Conservation (phyloP, 1,139 yeast genomes). For the Diutina rugosa region DNA sequence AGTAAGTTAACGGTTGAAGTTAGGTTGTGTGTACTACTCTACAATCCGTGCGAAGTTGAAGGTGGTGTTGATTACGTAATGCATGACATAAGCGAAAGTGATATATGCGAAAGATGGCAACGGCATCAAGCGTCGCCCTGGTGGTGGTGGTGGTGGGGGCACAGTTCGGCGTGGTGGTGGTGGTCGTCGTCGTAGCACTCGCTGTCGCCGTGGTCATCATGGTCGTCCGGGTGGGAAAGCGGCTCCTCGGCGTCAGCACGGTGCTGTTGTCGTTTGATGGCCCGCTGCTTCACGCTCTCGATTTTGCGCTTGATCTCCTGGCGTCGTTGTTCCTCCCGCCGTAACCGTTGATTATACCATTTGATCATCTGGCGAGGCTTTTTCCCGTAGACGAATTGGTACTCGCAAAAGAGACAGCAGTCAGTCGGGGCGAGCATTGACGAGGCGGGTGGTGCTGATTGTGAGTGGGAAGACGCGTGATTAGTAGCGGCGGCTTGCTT, state of each 20-base stretch:
- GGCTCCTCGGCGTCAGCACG: not conserved
- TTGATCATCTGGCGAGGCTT: conserved; percentile 35
- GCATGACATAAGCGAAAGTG: not conserved
- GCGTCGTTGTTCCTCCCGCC: conserved; percentile 20
- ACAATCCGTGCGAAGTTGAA: not conserved
- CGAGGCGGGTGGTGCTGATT: not conserved
- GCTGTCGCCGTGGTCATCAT: not conserved
- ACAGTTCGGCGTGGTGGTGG: not conserved
- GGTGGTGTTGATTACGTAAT: not conserved
- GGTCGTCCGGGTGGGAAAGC: not conserved
- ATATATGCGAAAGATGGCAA: not conserved
- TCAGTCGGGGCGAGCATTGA: not conserved
- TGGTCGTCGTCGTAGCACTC: not conserved
- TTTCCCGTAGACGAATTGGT: conserved; percentile 41
- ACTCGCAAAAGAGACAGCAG: conserved; percentile 48
- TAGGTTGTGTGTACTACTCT: not conserved
- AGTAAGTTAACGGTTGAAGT: no score
- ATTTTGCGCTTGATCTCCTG: conserved; percentile 22
- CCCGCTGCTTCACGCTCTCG: conserved; percentile 24
- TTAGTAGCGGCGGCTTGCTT: not conserved
- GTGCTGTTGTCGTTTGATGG: conserved; percentile 11
- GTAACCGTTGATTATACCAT: conserved; percentile 29
- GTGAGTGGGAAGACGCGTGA: not conserved
- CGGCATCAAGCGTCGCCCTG: not conserved
- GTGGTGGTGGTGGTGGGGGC: not conserved